Evolutionary conservation across 441 rosid species (phyloP), one percentile per base, ranked within the genome.

Genomic region (Gossypium lobatum): DNA sequence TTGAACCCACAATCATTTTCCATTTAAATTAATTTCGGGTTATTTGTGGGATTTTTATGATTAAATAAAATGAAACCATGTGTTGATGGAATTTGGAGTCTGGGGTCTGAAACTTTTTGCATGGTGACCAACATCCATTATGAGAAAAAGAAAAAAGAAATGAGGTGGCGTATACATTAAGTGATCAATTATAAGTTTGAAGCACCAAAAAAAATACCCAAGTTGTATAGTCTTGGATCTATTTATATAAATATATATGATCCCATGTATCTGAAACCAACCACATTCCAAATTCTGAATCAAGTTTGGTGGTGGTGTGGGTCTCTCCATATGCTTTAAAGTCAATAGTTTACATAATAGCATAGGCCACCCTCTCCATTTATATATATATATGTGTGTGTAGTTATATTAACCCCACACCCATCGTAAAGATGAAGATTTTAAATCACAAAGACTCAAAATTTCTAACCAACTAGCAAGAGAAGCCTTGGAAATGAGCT

Each of bases 201-300:
- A 31, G 37, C 3, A 54, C 52, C 18, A 18, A 54, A 54, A 54
- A 3, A 23, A 25, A 11, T 1, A 8, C n/a, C 45, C 23, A 68
- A n/a, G 65, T 9, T 14, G 1, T 17, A 9, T 6, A 6, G 59
- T 66, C 46, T 21, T 66, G 71, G 39, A 50, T 68, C 72, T 52
- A 13, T 68, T 45, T 52, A n/a, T 68, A 66, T 25, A 46, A 54
- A 2, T 54, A n/a, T 50, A n/a, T 16, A 53, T 31, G 37, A 31
- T 26, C 14, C 60, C 42, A 16, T 16, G 45, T 26, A n/a, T 26
- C 60, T 28, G 72, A 68, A 52, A 68, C 72, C 61, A 37, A 68
- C 72, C 25, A 28, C 46, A 68, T 52, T 59, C 72, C 46, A 50
- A 26, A 50, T 26, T 26, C 16, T 23, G 46, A 16, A 68, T n/a